These are phyloP conservation scores for Fraxinus greggii DNA, from an alignment of 305 asterid genomes.

Conservation along the genomic window DNA sequence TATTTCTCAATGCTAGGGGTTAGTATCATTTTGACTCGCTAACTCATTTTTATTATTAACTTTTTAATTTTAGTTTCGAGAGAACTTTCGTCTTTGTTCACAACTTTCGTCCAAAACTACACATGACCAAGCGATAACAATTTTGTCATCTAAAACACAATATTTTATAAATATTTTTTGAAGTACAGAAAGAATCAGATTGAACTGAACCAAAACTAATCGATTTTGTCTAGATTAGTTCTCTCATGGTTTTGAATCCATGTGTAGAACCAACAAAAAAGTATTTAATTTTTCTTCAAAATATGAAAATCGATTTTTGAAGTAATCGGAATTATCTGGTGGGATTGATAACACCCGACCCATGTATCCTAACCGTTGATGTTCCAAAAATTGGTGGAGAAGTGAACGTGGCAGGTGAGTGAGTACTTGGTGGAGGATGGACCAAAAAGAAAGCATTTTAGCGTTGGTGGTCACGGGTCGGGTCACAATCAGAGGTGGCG, in stretches of 20 bases:
- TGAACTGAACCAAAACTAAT: no score
- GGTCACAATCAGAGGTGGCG: constrained; percentile 4
- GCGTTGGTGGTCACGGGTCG: constrained; percentile 14
- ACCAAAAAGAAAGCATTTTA: constrained; percentile 12
- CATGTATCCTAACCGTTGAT: constrained; percentile 5
- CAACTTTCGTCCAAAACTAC: background rate
- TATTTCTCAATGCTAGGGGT: background rate
- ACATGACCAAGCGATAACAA: background rate
- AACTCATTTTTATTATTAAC: background rate
- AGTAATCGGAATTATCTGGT: constrained; percentile 18
- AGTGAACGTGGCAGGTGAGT: constrained; percentile 29
- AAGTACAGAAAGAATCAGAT: background rate
- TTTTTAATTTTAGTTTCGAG: background rate
- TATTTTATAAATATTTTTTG: background rate
- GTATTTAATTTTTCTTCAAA: background rate
- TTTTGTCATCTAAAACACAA: background rate
- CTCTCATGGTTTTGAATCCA: background rate
- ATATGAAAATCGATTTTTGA: background rate
- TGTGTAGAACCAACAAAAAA: background rate
- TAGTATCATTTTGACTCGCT: background rate
- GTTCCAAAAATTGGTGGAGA: background rate
- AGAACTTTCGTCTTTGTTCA: background rate
- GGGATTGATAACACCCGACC: background rate
- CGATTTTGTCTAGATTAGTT: background rate
- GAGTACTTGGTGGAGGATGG: constrained; percentile 15